Base-by-base conservation (phyloP, 768 basidiomycete species). In the Neoboletus brunneissimus region DNA sequence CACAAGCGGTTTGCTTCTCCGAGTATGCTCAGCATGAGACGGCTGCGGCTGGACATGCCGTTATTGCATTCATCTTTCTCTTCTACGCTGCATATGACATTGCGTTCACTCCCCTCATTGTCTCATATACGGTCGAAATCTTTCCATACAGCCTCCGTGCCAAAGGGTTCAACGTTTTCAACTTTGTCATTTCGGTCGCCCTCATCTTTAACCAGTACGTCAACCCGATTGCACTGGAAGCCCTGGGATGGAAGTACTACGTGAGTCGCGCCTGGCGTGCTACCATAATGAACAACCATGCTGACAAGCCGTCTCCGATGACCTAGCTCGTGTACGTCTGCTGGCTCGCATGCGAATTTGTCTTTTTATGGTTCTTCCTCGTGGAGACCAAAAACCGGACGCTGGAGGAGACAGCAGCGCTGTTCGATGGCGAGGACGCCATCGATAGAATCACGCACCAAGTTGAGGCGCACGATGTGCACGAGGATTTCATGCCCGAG, bases 151-250 rank as follows among this genome's bases (percentile, higher is more conserved):
- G 76, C 31, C 77, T 94, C 54, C 91, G 92, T 70, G 91, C 91
- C 61, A 94, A 92, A 78, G 90, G 91, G 52, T 86, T 91, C 77
- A 88, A 80, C 61, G 65, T 93, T 53, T 90, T 93, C 79, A 88
- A 84, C 73, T 88, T 94, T 69, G 74, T 81, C 56, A 82, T 91
- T 68, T 90, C 89, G 13, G 62, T 87, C 53, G 81, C 91, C 7
- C 84, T 94, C 62, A 89, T 95, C 71, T 91, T 95, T 74, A 93
- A 92, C 70, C 91, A 91, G 73, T 91, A 92, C 66, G 84, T 87
- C 70, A 93, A 93, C 76, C 91, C 90, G 35, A 81, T 91, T 68
- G 89, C 88, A 34, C 76, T 91, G 42, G 77, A 78, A 6, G 55
- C 67, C 37, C 75, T 91, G 48, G 75, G 67, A 53, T 91, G 90